phyloP scores from a whole-genome alignment of 805 yeast species.

The Hanseniaspora nectarophila region DNA sequence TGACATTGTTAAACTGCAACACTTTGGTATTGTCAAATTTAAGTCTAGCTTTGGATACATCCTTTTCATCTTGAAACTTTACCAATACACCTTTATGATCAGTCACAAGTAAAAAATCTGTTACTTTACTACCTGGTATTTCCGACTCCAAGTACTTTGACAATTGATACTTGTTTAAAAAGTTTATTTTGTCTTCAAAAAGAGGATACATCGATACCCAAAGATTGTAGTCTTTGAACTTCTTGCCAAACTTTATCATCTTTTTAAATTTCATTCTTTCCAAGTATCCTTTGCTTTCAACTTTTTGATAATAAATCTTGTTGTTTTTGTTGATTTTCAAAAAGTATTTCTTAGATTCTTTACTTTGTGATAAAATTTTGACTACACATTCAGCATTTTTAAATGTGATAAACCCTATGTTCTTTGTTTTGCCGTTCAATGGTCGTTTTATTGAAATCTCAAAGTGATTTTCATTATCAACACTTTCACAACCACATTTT shows the following conservation, averaged over 20 bases:
- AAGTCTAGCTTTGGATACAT: constrained; percentile 35
- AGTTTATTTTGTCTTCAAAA: constrained; percentile 22
- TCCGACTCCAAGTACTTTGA: constrained; percentile 13
- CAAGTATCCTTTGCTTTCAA: constrained; percentile 32
- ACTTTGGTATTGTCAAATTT: constrained; percentile 1
- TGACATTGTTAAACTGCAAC: background rate
- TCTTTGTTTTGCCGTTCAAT: constrained; percentile 32
- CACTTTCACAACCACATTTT: constrained; percentile 4
- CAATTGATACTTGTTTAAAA: constrained; percentile 19
- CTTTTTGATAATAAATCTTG: constrained; percentile 37
- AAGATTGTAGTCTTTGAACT: constrained; percentile 14
- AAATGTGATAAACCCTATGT: constrained; percentile 56
- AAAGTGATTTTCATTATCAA: constrained; percentile 5
- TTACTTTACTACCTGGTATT: constrained; percentile 23
- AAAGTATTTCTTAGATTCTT: constrained; percentile 20
- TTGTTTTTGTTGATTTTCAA: constrained; percentile 32
- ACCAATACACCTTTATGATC: constrained; percentile 40
- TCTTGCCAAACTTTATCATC: constrained; percentile 20
- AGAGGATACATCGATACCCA: constrained; percentile 25
- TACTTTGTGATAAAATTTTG: constrained; percentile 35
- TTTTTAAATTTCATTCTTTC: constrained; percentile 28
- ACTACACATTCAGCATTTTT: constrained; percentile 34
- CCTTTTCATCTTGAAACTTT: constrained; percentile 32
- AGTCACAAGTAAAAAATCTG: constrained; percentile 36
- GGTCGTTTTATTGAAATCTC: constrained; percentile 1